These are phyloP conservation scores for Ballota nigra DNA, from an alignment of 257 asterid genomes.

Conservation along the genomic window DNA sequence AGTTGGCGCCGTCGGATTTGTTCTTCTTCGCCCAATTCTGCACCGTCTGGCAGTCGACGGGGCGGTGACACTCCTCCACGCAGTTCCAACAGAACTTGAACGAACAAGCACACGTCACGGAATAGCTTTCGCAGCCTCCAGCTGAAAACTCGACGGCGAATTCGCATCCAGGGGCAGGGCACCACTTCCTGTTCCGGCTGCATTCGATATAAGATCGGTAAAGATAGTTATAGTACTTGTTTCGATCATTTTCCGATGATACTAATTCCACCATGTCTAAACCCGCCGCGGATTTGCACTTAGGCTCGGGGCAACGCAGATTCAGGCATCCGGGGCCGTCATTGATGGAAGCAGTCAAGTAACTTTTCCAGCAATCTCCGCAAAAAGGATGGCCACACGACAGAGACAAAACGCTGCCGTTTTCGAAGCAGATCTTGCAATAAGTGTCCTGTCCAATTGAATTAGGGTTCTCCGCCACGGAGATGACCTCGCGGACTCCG, in stretches of 20 bases:
- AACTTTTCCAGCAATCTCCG: slow-evolving; percentile 16
- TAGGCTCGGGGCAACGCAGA: slow-evolving; percentile 35
- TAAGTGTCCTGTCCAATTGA: neutral
- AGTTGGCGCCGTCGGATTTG: slow-evolving; percentile 12
- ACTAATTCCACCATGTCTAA: slow-evolving; percentile 23
- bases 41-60: slow-evolving; percentile 33
- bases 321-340: slow-evolving; percentile 38
- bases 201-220: slow-evolving; percentile 29
- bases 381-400: slow-evolving; percentile 37
- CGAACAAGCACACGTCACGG: slow-evolving; percentile 33
- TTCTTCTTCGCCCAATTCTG: slow-evolving; percentile 30
- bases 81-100: slow-evolving; percentile 39
- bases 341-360: slow-evolving; percentile 17
- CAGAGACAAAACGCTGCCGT: neutral
- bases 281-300: neutral
- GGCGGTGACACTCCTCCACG: slow-evolving; percentile 38
- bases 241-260: slow-evolving; percentile 1
- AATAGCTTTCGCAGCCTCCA: slow-evolving; percentile 10
- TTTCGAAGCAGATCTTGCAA: slow-evolving; percentile 20
- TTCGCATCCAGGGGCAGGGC: slow-evolving; percentile 42
- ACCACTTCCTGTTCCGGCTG: slow-evolving; percentile 26
- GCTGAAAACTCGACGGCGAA: slow-evolving; percentile 23
- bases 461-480: neutral
- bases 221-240: slow-evolving; percentile 14
- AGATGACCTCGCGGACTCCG: slow-evolving; percentile 19